Evolutionary conservation across 2,329 filamentous ascomycete genomes (phyloP).

Genomic region (Lachnellula willkommii): DNA sequence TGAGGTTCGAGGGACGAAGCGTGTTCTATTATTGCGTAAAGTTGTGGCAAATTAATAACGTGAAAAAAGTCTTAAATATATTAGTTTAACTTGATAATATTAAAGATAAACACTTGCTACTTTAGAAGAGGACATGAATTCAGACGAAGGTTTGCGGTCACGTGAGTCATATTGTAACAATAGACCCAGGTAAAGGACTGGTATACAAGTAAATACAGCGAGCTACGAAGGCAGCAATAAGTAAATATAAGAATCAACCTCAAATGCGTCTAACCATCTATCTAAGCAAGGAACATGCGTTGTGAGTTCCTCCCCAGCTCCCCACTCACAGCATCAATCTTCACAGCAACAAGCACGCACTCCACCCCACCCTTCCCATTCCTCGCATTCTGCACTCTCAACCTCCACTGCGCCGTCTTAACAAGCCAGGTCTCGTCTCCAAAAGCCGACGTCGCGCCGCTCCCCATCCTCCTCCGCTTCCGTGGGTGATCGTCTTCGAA

Average conservation of each 20-base stretch:
- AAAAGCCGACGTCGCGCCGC: background rate
- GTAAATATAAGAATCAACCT: background rate
- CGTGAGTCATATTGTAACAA: background rate
- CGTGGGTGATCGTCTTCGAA: conserved; percentile 7
- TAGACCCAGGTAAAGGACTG: background rate
- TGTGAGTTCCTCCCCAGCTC: conserved; percentile 61
- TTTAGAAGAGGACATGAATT: background rate
- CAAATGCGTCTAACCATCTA: background rate
- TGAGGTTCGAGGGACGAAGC: background rate
- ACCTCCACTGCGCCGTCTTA: conserved; percentile 64
- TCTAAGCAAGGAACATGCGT: conserved; percentile 53
- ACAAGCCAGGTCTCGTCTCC: conserved; percentile 51
- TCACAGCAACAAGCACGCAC: conserved; percentile 69
- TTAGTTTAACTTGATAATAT: background rate
- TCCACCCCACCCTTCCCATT: conserved; percentile 54
- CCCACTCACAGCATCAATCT: conserved; percentile 64
- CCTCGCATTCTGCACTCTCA: conserved; percentile 53
- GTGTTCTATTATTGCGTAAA: background rate
- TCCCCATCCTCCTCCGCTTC: conserved; percentile 10
- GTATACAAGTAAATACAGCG: background rate
- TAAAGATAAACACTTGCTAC: background rate
- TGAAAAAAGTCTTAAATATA: background rate
- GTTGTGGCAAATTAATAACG: background rate
- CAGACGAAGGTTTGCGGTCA: background rate
- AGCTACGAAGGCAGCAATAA: background rate